phyloP scores from a whole-genome alignment of 148 eudicot species.

The Nepenthes mirabilis region DNA sequence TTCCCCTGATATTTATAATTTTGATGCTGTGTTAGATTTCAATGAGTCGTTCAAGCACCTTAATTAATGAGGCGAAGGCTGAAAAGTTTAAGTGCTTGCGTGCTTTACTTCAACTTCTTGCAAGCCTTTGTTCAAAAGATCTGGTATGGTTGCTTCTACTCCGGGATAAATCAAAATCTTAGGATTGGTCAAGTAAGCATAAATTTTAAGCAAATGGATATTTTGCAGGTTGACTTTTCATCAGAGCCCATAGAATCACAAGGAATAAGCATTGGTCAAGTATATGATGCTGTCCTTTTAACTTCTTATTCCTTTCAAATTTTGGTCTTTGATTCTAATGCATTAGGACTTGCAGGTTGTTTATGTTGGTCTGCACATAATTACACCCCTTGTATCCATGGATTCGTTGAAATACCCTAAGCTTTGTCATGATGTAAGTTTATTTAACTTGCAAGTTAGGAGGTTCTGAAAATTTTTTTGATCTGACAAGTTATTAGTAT shows the following conservation, averaged over 20 bases:
- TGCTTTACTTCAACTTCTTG: constrained; percentile 78
- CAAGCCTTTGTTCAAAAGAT: constrained; percentile 81
- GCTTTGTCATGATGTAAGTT: constrained; percentile 76
- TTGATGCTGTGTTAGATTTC: constrained; percentile 34
- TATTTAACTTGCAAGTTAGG: constrained; percentile 6
- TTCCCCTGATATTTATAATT: too few species aligned
- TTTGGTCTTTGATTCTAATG: constrained; percentile 2
- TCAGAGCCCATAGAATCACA: constrained; percentile 56
- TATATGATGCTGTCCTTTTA: constrained; percentile 6
- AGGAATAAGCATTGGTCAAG: constrained; percentile 84
- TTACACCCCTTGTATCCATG: constrained; percentile 68
- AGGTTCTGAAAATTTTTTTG: constrained; percentile 6
- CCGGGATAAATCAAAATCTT: background rate
- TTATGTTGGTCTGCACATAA: constrained; percentile 82
- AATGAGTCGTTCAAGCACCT: constrained; percentile 58
- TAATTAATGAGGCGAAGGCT: constrained; percentile 63
- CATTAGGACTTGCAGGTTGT: constrained; percentile 55
- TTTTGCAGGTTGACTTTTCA: constrained; percentile 72
- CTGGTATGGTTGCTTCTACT: constrained; percentile 36
- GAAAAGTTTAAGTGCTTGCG: constrained; percentile 90
- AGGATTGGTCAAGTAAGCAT: background rate
- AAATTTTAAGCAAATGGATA: background rate
- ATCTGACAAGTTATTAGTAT: constrained; percentile 8
- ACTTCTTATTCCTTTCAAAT: background rate
- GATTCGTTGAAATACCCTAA: constrained; percentile 89